phyloP scores from a whole-genome alignment of 1,284 basidiomycete species.

The Schizophyllum amplum region DNA sequence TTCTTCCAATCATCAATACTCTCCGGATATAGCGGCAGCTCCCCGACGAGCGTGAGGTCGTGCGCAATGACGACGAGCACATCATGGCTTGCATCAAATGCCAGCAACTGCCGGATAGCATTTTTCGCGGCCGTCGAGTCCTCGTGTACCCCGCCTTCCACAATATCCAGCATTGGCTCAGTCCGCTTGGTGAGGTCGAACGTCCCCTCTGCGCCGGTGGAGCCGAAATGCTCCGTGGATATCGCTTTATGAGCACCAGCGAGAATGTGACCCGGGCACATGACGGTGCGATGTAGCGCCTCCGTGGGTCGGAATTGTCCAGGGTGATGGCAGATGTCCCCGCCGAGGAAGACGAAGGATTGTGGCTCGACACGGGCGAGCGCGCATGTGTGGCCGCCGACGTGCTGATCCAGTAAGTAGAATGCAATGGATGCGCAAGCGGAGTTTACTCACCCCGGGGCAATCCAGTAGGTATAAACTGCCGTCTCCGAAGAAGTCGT shows the following conservation, averaged over 20 bases:
- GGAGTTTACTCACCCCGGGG: conserved; percentile 8
- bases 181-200: conserved; percentile 10
- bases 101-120: conserved; percentile 9
- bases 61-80: conserved; percentile 17
- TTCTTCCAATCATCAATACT: conserved; percentile 15
- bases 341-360: conserved; percentile 17
- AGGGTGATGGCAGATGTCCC: conserved; percentile 16
- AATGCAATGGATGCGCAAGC: no score
- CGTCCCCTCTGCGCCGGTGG: not conserved
- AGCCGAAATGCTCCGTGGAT: conserved; percentile 9
- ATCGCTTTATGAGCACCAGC: conserved; percentile 7
- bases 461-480: conserved; percentile 14
- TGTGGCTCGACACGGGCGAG: conserved; percentile 17
- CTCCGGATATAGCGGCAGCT: conserved; percentile 10
- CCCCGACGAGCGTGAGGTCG: conserved; percentile 11
- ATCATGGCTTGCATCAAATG: conserved; percentile 15
- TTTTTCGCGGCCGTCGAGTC: conserved; percentile 4
- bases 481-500: conserved; percentile 14
- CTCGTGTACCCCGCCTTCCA: not conserved
- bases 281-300: conserved; percentile 7
- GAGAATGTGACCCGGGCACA: conserved; percentile 13
- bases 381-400: conserved; percentile 14
- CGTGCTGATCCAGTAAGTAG: no score
- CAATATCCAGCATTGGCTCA: conserved; percentile 11
- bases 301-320: conserved; percentile 16